phyloP scores from a whole-genome alignment of 2,329 filamentous ascomycete species.

The Lasiodiplodia hormozganensis region DNA sequence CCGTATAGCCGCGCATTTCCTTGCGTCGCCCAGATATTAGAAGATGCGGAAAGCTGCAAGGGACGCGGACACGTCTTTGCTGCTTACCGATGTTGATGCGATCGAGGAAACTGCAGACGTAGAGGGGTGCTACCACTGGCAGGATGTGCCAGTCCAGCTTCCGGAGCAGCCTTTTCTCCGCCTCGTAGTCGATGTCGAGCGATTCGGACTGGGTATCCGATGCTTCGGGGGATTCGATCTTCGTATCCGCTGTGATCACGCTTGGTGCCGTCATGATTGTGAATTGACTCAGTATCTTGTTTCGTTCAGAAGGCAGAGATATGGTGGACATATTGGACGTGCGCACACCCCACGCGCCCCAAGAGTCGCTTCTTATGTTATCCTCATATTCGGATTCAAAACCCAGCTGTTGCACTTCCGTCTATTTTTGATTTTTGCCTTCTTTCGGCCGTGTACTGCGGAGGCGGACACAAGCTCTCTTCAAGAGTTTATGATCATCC shows the following conservation, averaged over 20 bases:
- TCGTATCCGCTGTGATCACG: background rate
- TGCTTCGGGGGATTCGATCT: background rate
- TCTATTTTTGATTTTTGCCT: too few relatives aligned
- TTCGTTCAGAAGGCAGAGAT: background rate
- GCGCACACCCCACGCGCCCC: background rate
- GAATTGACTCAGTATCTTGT: background rate
- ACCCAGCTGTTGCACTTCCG: too few relatives aligned
- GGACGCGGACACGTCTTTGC: background rate
- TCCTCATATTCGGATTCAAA: too few relatives aligned
- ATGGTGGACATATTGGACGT: too few relatives aligned
- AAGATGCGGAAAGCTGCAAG: too few relatives aligned
- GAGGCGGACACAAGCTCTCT: too few relatives aligned
- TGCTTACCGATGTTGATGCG: constrained; percentile 71
- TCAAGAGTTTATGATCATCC: too few relatives aligned
- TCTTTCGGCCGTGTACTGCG: too few relatives aligned
- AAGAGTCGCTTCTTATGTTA: background rate
- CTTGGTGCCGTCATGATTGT: background rate
- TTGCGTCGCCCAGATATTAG: background rate
- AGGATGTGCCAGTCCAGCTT: constrained; percentile 71
- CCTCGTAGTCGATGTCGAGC: constrained; percentile 41
- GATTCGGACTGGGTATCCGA: background rate
- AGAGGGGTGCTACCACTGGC: constrained; percentile 71
- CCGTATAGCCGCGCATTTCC: constrained; percentile 68
- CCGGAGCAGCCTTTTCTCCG: constrained; percentile 64
- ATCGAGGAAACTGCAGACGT: constrained; percentile 78